Base-by-base conservation (phyloP, 306 rosid genomes). In the Cucumis hystrix region DNA sequence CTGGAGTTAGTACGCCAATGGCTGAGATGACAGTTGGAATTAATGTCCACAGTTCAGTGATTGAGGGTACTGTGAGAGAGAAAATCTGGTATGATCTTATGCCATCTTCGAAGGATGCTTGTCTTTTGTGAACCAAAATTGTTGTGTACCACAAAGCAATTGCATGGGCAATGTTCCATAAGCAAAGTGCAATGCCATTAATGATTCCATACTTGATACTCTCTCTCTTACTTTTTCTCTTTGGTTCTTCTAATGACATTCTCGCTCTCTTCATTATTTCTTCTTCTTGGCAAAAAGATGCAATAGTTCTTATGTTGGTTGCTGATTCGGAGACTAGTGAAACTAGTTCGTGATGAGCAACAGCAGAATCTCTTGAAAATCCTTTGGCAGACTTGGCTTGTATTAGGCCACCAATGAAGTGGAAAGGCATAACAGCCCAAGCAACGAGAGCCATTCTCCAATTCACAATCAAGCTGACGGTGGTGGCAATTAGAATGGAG, bases 371-470 rank as follows among this genome's bases (percentile, higher is more conserved):
- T 25, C 93, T 93, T 43, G 92, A 85, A 81, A 93, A 93, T 67
- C 98, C 98, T 82, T 89, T 88, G 59, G 96, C 97, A 63, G 97
- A 90, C 83, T 87, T 93, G 75, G 92, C 97, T 84, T 93, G 98
- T 74, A 93, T 85, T 66, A 93, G 85, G 74, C 98, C 97, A 28
- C 97, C 98, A 79, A 93, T 93, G 87, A 93, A 90, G 86, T 93
- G 98, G 86, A 97, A 93, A 59, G 98, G 98, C 97, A 91, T 93
- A 43, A 93, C 98, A 30, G 97, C 97, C 97, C 98, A 93, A 64
- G 98, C 89, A 74, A 93, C 97, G 83, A 93, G 83, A 28, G 78
- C 83, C 98, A 93, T 91, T 89, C 98, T 89, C 98, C 97, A 93
- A 85, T 86, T 83, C 54, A 87, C 93, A 13, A 0, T 0, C 92